phyloP scores from a whole-genome alignment of 345 rosid species.

The Hevea brasiliensis region DNA sequence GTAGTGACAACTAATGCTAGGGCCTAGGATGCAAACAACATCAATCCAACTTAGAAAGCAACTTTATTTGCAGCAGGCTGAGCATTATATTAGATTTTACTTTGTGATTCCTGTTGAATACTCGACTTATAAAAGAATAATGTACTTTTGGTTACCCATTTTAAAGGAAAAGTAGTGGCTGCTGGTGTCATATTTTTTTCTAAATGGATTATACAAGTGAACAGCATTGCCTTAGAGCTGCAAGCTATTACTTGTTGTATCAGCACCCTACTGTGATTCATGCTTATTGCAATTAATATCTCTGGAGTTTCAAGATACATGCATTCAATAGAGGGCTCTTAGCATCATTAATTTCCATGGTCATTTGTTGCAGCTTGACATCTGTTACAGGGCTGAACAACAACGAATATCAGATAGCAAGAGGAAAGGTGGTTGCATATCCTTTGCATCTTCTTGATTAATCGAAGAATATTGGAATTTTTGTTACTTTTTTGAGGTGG shows the following conservation, averaged over 20 bases:
- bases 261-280: background rate
- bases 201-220: background rate
- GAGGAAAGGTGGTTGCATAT: constrained; percentile 72
- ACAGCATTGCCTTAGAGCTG: background rate
- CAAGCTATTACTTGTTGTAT: background rate
- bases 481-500: background rate
- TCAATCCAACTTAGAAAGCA: background rate
- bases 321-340: background rate
- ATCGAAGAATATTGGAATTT: background rate
- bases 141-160: background rate
- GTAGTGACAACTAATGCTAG: background rate
- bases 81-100: background rate
- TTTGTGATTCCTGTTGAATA: background rate
- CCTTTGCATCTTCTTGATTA: background rate
- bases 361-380: constrained; percentile 51
- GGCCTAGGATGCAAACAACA: background rate
- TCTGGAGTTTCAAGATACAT: constrained; percentile 4
- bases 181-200: background rate
- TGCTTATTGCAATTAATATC: too few species aligned
- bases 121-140: background rate
- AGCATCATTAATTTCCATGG: constrained; percentile 2
- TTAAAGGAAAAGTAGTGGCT: background rate
- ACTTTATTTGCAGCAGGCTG: background rate
- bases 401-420: constrained; percentile 92
- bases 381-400: constrained; percentile 90